Evolutionary conservation across 2,329 filamentous ascomycete genomes (phyloP), one percentile per base, ranked within the genome.

Genomic region (Meredithiella fracta): DNA sequence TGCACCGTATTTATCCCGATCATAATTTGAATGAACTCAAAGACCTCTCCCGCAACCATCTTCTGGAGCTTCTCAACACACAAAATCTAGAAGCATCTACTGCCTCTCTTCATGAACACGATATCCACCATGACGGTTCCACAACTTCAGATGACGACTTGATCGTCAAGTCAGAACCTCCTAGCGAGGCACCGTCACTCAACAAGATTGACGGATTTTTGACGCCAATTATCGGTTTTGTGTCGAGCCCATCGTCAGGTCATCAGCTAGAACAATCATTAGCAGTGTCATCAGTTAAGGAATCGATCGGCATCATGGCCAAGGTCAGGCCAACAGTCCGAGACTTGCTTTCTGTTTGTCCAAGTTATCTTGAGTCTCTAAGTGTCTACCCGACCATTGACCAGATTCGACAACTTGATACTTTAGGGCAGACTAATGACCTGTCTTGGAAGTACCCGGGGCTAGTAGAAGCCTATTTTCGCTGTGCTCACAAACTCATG

Each of bases 401-500:
- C 17, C 50, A 52, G 11, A 52, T 52, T 17, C 70, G 73, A 60
- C 68, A 72, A 50, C 71, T 80, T 17, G 50, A 38, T 38, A 23
- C 22, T 22, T 22, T 25, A 23, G 1, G 8, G 11, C 9, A 23
- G n/a, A 49, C 2, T 22, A 8, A 14, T 25, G 67, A 77, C 38
- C 77, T 79, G 72, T 76, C 77, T 15, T 78, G 76, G 64, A 82
- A 84, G 62, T 82, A 82, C 15, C 79, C 84, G 64, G 78, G 78
- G 4, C 70, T 86, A 8, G 79, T 87, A 42, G 80, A 87, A 61
- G 81, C 82, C n/a, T 88, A 86, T 65, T 88, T 88, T 65, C 81
- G 82, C 61, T 76, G 81, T 31, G 77, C 85, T 23, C 85, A 88
- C 59, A 77, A 82, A 1, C 83, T 86, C 61, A 76, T 83, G 3